These are phyloP conservation scores for Centella asiatica DNA, from an alignment of 129 eudicot species.

Conservation along the genomic window DNA sequence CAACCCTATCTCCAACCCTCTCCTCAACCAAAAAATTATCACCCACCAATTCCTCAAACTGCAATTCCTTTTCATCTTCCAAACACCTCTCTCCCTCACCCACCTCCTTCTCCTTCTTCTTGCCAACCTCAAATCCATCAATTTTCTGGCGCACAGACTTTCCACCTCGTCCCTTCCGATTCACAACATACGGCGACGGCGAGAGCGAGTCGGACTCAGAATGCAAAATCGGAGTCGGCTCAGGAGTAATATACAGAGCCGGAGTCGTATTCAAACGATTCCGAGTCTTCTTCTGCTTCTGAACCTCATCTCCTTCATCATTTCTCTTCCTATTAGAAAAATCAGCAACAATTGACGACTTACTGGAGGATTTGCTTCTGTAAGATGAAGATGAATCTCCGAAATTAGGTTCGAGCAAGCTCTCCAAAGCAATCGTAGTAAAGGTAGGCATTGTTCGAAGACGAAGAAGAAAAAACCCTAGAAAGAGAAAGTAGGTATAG, in stretches of 20 bases:
- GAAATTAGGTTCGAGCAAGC: constrained; percentile 12
- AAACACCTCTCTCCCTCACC: too few species aligned
- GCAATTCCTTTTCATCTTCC: not conserved
- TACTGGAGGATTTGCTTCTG: not conserved
- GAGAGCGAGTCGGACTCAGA: constrained; percentile 15
- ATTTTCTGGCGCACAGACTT: not conserved
- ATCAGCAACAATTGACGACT: too few species aligned
- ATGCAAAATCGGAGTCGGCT: constrained; percentile 28
- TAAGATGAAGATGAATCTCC: constrained; percentile 4
- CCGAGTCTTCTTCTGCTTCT: not conserved
- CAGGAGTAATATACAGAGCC: constrained; percentile 36
- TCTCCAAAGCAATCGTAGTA: constrained; percentile 19
- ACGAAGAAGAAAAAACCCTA: not conserved
- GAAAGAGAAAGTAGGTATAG: not conserved
- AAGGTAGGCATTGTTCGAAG: constrained; percentile 24
- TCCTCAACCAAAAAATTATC: constrained; percentile 5
- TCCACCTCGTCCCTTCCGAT: constrained; percentile 38
- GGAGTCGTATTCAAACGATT: constrained; percentile 30
- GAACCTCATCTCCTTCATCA: not conserved
- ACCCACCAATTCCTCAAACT: constrained; percentile 15
- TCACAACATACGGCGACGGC: constrained; percentile 39
- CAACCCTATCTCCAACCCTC: constrained; percentile 5
- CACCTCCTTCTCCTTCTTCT: not conserved
- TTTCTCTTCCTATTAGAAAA: not conserved
- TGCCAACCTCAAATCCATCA: not conserved